These are phyloP conservation scores for Dalbergia cultrata DNA, from an alignment of 306 rosid genomes.

Conservation along the genomic window DNA sequence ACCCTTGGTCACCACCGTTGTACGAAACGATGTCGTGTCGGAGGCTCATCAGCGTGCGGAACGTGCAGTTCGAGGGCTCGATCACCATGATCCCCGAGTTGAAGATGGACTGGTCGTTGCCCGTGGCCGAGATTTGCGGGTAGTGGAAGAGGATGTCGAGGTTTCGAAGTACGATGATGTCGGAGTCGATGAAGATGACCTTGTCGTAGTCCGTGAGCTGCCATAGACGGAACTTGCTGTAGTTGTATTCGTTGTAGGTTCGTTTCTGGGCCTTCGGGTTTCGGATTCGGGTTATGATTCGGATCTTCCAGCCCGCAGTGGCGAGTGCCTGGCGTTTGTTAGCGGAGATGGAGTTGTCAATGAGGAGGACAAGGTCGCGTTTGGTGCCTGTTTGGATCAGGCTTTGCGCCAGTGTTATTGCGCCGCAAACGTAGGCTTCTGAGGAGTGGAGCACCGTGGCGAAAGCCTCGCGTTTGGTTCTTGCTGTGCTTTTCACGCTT, in stretches of 20 bases:
- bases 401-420: slow-evolving; percentile 79
- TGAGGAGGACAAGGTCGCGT: slow-evolving; percentile 79
- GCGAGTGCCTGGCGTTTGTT: slow-evolving; percentile 64
- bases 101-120: slow-evolving; percentile 79
- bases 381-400: slow-evolving; percentile 71
- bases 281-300: slow-evolving; percentile 68
- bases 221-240: slow-evolving; percentile 92
- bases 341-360: slow-evolving; percentile 65
- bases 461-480: slow-evolving; percentile 70
- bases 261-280: slow-evolving; percentile 67
- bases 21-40: slow-evolving; percentile 68
- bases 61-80: slow-evolving; percentile 86
- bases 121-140: slow-evolving; percentile 80
- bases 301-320: slow-evolving; percentile 73
- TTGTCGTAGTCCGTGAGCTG: slow-evolving; percentile 79
- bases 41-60: slow-evolving; percentile 57
- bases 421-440: slow-evolving; percentile 79
- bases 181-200: slow-evolving; percentile 81
- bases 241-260: slow-evolving; percentile 90
- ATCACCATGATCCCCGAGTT: slow-evolving; percentile 91
- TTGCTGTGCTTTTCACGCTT: slow-evolving; percentile 44
- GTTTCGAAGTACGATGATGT: slow-evolving; percentile 74
- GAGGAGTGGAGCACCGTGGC: slow-evolving; percentile 81
- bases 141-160: slow-evolving; percentile 83
- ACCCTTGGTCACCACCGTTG: slow-evolving; percentile 95